Base-by-base conservation (phyloP, 169 alveolate species). In the Sarcocystis neurona region DNA sequence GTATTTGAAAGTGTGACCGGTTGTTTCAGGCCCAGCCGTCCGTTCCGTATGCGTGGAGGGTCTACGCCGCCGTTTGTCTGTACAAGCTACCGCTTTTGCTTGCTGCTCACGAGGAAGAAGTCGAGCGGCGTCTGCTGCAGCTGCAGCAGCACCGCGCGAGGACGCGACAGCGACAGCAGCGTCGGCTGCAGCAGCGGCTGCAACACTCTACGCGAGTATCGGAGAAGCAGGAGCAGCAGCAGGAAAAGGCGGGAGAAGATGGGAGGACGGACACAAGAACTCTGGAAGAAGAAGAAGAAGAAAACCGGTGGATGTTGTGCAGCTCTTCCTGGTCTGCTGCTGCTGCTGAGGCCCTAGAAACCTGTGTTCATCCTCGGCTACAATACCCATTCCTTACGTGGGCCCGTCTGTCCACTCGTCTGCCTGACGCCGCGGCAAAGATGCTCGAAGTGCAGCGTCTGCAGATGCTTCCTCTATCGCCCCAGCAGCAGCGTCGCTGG, bases 331-430 rank as follows among this genome's bases (percentile, higher is more conserved):
- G 46, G 41, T 20, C 75, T 63, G 75, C 75, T 43, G 39, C 75
- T 63, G 20, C 75, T 43, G 75, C 75, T 30, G 8, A 47, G 56
- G 53, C 78, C 91, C 43, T 84, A 74, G 90, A 92, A 53, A 56
- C 30, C 56, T 80, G 48, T 56, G 85, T 85, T 12, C 94, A 91
- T n/a, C 92, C 78, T 72, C 82, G 89, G 37, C 88, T 78, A n/a
- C 92, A 72, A 4, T 44, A 89, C 30, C 90, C 86, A 27, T 87
- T 84, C 70, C 63, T 92, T 63, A 68, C 89, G 27, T 92, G 94
- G 94, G 94, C 90, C 3, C 79, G 90, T n/a, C 75, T 89, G 20
- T 92, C 94, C n/a, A 74, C 94, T 72, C 85, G 92, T 32, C 89
- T 89, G 70, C 85, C 74, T 63, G 90, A 90, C 43, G 89, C 78